Evolutionary conservation across 352 stramenopile species (phyloP).

Genomic region (Globisporangium cylindrosporum): DNA sequence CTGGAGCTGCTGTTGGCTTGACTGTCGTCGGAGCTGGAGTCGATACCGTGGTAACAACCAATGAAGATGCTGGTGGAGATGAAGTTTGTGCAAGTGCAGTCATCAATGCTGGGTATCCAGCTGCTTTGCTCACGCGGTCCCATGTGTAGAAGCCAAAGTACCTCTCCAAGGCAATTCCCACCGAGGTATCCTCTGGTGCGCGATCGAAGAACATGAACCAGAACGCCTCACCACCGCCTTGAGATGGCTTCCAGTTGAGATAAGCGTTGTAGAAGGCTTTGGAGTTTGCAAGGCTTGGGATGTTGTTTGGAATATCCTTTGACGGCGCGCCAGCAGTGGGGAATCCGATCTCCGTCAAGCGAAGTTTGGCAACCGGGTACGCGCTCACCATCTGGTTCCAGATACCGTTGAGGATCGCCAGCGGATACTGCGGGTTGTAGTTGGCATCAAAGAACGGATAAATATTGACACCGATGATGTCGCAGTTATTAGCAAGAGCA

Average conservation of each 20-base stretch:
- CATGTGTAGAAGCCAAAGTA: constrained; percentile 78
- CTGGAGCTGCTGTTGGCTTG: constrained; percentile 4
- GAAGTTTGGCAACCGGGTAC: constrained; percentile 52
- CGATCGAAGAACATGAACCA: constrained; percentile 86
- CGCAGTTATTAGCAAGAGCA: constrained; percentile 40
- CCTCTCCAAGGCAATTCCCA: constrained; percentile 49
- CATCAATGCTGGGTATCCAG: constrained; percentile 1
- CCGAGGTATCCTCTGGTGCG: constrained; percentile 41
- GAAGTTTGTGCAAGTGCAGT: constrained; percentile 5
- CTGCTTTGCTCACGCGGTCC: constrained; percentile 14
- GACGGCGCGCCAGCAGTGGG: constrained; percentile 38
- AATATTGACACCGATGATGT: constrained; percentile 82
- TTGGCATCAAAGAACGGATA: constrained; percentile 72
- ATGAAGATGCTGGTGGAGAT: not conserved
- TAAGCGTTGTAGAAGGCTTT: constrained; percentile 60
- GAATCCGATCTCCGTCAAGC: constrained; percentile 64
- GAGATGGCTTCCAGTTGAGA: constrained; percentile 51
- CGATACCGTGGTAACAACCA: constrained; percentile 7
- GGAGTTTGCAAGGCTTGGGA: constrained; percentile 45
- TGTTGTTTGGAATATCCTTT: too few relatives aligned
- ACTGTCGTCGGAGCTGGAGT: constrained; percentile 5
- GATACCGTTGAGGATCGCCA: constrained; percentile 48
- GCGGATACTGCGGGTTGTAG: constrained; percentile 43
- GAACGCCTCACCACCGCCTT: constrained; percentile 50
- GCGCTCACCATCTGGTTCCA: constrained; percentile 54